These are phyloP conservation scores for Trametes cingulata DNA, from an alignment of 768 basidiomycete genomes.

Conservation along the genomic window DNA sequence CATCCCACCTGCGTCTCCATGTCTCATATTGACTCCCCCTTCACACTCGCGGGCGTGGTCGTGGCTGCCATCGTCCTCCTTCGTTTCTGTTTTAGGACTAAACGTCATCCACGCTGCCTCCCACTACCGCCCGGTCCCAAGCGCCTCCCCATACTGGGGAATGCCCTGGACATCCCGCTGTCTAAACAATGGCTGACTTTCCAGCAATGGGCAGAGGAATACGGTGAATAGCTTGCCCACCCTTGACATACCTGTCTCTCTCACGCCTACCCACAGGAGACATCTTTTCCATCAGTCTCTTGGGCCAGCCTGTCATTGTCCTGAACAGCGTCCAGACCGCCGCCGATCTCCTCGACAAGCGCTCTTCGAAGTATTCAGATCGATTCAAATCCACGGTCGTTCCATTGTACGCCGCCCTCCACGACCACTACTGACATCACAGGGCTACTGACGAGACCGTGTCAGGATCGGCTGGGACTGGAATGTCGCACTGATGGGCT, in stretches of 20 bases:
- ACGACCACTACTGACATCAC: no score
- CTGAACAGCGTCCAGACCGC: constrained; percentile 39
- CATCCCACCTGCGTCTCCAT: neutral
- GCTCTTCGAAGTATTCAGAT: constrained; percentile 44
- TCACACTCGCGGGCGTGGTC: neutral
- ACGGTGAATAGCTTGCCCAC: neutral
- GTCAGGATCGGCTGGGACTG: constrained; percentile 17
- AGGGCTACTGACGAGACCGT: neutral
- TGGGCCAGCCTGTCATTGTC: constrained; percentile 34
- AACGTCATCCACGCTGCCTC: neutral
- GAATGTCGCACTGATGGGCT: constrained; percentile 11
- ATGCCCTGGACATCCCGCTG: constrained; percentile 2
- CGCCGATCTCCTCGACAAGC: constrained; percentile 43
- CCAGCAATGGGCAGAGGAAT: neutral
- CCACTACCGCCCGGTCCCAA: constrained; percentile 13
- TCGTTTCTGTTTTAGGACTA: neutral
- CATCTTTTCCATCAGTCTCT: constrained; percentile 20
- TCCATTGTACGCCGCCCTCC: neutral
- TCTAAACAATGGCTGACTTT: constrained; percentile 9
- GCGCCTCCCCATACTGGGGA: neutral
- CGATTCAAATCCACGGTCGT: constrained; percentile 20
- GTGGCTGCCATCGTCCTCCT: neutral
- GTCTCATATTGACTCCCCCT: neutral
- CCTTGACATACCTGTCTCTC: neutral
- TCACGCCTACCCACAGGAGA: constrained; percentile 17